Evolutionary conservation across 2,329 filamentous ascomycete genomes (phyloP), one percentile per base, ranked within the genome.

Genomic region (Aureobasidium sp.): DNA sequence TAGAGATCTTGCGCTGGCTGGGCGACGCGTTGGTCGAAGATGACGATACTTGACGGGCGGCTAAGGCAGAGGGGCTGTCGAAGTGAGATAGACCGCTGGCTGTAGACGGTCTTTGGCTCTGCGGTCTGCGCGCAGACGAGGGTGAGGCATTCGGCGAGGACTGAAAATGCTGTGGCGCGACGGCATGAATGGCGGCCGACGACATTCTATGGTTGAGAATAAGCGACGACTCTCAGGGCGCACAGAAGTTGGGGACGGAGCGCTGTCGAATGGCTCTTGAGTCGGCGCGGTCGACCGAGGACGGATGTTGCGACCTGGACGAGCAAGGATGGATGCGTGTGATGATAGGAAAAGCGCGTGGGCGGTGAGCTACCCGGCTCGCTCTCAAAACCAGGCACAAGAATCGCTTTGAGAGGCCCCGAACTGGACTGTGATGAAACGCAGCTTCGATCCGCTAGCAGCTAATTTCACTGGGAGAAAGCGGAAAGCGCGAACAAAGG

Each of bases 61-160:
- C 44, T 59, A 48, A 23, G 44, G 56, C 32, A 41, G 44, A 50
- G 10, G 57, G 70, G 68, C 66, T 65, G 76, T 72, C 71, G 65
- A 70, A 76, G 72, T 60, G 75, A 71, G 69, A 70, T 64, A 72
- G 72, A 68, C 74, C 76, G 74, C 78, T 75, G 63, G 71, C 74
- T 9, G 65, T 69, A 67, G 70, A 68, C 51, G 66, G 70, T 63
- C 70, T 71, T 66, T 74, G 71, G 62, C 70, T 71, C 66, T 74
- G 71, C 61, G 71, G 69, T 62, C 72, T 73, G 58, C 73, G 69
- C 61, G 75, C 70, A 34, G 73, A 73, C 44, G 69, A 67, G 29
- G 75, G 71, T 37, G 75, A 72, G 65, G 70, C 65, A 63, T 52
- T 68, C 59, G 63, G 62, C 53, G 65, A 65, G 53, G 46, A 61